Conservation (phyloP, 495 filamentous ascomycete genomes). For the Tuber aestivum region DNA sequence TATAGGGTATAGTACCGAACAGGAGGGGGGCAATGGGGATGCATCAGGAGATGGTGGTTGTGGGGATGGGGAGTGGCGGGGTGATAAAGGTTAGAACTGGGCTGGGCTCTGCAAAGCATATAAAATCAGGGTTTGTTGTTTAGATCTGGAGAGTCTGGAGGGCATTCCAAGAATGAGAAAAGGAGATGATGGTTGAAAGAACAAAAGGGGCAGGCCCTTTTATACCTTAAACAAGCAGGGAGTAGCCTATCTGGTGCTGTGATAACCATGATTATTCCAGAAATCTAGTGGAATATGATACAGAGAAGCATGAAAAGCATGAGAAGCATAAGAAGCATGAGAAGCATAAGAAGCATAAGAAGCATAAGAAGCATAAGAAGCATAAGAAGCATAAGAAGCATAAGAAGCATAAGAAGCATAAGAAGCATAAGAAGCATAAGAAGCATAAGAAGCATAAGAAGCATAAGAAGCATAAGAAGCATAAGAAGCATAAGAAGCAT, state of each 20-base stretch:
- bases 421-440: not conserved
- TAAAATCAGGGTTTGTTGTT: not conserved
- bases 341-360: not conserved
- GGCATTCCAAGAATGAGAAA: not conserved
- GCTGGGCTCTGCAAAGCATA: not conserved
- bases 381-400: not conserved
- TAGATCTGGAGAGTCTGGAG: not conserved
- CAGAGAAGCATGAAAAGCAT: not conserved
- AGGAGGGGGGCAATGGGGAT: not conserved
- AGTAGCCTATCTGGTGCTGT: too few species aligned
- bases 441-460: not conserved
- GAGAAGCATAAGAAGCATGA: not conserved
- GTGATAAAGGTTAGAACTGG: not conserved
- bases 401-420: not conserved
- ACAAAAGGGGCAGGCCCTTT: not conserved
- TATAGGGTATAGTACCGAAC: not conserved
- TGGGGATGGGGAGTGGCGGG: not conserved
- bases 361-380: not conserved
- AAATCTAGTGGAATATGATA: not conserved
- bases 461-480: not conserved
- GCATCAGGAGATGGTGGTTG: not conserved
- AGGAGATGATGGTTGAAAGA: not conserved
- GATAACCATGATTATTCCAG: not conserved
- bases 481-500: not conserved
- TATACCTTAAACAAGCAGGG: too few species aligned